phyloP scores from a whole-genome alignment of 305 asterid species.

The Rubia peregrina region DNA sequence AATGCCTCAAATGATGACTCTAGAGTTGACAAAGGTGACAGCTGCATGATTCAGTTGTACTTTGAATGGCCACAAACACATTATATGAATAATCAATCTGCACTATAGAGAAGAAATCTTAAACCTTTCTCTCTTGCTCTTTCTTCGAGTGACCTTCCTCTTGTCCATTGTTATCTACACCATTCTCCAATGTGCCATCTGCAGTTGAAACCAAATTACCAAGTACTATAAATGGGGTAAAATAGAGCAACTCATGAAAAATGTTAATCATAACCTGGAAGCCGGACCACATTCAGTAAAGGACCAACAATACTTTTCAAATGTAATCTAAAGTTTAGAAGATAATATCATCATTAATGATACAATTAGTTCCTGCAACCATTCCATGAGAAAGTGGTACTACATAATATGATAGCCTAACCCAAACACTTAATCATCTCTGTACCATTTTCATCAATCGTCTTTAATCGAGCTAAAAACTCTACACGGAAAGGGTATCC shows the following conservation, averaged over 20 bases:
- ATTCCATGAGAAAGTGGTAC: background rate
- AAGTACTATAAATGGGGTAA: constrained; percentile 4
- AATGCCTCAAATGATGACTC: constrained; percentile 81
- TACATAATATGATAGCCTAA: background rate
- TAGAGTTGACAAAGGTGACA: constrained; percentile 81
- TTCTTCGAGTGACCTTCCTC: constrained; percentile 46
- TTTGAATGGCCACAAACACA: constrained; percentile 16
- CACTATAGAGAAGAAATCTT: constrained; percentile 14
- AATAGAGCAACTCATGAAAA: constrained; percentile 4
- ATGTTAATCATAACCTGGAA: background rate
- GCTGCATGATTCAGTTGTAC: constrained; percentile 42
- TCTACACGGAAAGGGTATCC: background rate
- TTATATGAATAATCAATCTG: background rate
- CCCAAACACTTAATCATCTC: background rate
- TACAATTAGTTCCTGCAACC: background rate
- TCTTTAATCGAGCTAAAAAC: background rate
- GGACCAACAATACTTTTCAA: background rate
- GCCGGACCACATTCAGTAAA: background rate
- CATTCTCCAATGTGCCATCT: constrained; percentile 52
- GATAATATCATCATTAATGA: background rate
- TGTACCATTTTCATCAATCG: background rate
- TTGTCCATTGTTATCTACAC: constrained; percentile 29
- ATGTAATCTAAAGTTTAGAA: background rate
- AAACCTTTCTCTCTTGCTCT: constrained; percentile 71
- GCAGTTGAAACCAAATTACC: constrained; percentile 12